phyloP scores from a whole-genome alignment of 2,329 filamentous ascomycete genomes.

The Mycosphaerelloides madeirae region DNA sequence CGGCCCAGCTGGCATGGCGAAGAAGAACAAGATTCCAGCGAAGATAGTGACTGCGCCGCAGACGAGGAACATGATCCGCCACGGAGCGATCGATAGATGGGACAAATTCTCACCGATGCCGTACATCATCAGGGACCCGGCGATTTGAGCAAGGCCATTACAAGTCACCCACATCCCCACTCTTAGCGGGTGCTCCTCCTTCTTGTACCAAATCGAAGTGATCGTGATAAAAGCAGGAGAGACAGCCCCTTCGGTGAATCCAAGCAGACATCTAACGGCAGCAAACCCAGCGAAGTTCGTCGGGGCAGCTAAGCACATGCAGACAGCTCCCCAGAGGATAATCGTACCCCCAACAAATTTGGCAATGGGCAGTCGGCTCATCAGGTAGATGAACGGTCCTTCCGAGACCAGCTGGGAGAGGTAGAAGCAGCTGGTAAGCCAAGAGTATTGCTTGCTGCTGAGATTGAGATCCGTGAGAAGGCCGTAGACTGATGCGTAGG shows the following conservation, averaged over 20 bases:
- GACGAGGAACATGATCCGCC: slow-evolving; percentile 48
- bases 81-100: slow-evolving; percentile 38
- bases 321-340: slow-evolving; percentile 42
- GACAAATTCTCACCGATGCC: slow-evolving; percentile 43
- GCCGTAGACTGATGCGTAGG: slow-evolving; percentile 48
- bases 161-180: slow-evolving; percentile 41
- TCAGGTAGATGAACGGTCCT: slow-evolving; percentile 50
- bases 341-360: slow-evolving; percentile 47
- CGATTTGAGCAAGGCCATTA: slow-evolving; percentile 45
- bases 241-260: slow-evolving; percentile 44
- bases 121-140: slow-evolving; percentile 48
- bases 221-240: slow-evolving; percentile 46
- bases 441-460: slow-evolving; percentile 46
- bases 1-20: slow-evolving; percentile 46
- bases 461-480: slow-evolving; percentile 45
- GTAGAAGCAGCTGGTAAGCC: slow-evolving; percentile 46
- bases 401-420: slow-evolving; percentile 41
- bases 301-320: slow-evolving; percentile 43
- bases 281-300: slow-evolving; percentile 34
- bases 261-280: slow-evolving; percentile 33
- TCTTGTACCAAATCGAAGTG: slow-evolving; percentile 32
- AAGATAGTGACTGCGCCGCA: slow-evolving; percentile 46
- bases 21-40: slow-evolving; percentile 43
- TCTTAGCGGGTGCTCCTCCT: slow-evolving; percentile 26
- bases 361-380: slow-evolving; percentile 47